These are phyloP conservation scores for Amphirosellinia nigrospora DNA, from an alignment of 495 filamentous ascomycete species.

Conservation along the genomic window DNA sequence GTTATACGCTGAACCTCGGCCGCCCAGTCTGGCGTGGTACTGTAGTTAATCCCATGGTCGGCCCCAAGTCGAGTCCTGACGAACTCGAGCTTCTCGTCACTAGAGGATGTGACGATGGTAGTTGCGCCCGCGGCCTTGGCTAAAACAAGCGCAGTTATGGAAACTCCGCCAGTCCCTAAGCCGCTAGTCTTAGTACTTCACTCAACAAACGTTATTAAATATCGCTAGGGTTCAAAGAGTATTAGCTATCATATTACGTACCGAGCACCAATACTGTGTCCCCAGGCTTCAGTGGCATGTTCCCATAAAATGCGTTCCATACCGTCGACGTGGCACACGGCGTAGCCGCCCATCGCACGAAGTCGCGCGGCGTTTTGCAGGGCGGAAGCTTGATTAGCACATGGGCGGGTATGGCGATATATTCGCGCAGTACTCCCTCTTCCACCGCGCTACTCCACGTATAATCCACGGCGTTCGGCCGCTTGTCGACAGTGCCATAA, in stretches of 20 bases:
- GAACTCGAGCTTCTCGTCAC: slow-evolving; percentile 60
- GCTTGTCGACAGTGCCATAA: slow-evolving; percentile 60
- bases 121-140: slow-evolving; percentile 74
- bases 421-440: slow-evolving; percentile 6
- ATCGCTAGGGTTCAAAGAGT: background rate
- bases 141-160: slow-evolving; percentile 61
- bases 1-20: slow-evolving; percentile 38
- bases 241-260: background rate
- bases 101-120: slow-evolving; percentile 75
- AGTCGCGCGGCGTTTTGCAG: slow-evolving; percentile 3
- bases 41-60: slow-evolving; percentile 64
- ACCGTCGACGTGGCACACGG: slow-evolving; percentile 48
- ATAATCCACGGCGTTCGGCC: background rate
- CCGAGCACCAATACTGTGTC: slow-evolving; percentile 25
- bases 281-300: slow-evolving; percentile 43
- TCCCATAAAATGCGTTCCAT: slow-evolving; percentile 60
- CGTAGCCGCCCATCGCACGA: slow-evolving; percentile 30
- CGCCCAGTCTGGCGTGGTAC: slow-evolving; percentile 40
- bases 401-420: slow-evolving; percentile 13
- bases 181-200: slow-evolving; percentile 34
- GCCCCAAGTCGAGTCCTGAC: slow-evolving; percentile 65
- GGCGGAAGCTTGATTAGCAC: slow-evolving; percentile 6
- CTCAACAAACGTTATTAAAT: slow-evolving; percentile 6
- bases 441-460: background rate
- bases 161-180: slow-evolving; percentile 46